Percentiles rank a stretch among this genome's conserved stretches.
Evolutionary conservation across 2,329 filamentous ascomycete species (phyloP).

Genomic region (Talaromyces sp.): DNA sequence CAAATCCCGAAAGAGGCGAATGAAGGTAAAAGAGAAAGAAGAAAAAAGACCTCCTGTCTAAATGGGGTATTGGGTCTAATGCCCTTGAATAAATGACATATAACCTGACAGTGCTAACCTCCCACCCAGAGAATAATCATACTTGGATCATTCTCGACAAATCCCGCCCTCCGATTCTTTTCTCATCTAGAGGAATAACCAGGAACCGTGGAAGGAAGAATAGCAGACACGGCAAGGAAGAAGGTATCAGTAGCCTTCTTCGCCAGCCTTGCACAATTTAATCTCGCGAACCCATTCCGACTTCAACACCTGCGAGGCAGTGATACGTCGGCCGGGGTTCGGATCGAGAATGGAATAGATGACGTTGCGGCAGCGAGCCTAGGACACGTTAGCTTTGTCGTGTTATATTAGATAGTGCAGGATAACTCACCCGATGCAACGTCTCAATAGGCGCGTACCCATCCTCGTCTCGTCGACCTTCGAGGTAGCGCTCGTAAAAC

Average conservation of each 20-base stretch:
- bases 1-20: slow-evolving; percentile 21
- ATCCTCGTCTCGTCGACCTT: slow-evolving; percentile 88
- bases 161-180: not conserved
- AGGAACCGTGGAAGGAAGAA: not conserved
- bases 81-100: slow-evolving; percentile 10
- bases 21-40: slow-evolving; percentile 18
- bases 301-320: slow-evolving; percentile 91
- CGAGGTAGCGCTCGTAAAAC: slow-evolving; percentile 91
- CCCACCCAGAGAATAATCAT: not conserved
- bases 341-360: slow-evolving; percentile 98
- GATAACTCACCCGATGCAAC: slow-evolving; percentile 74
- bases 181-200: not conserved
- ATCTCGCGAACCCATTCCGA: slow-evolving; percentile 99
- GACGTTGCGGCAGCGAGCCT: slow-evolving; percentile 97
- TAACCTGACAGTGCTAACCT: slow-evolving; percentile 9
- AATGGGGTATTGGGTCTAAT: slow-evolving; percentile 12
- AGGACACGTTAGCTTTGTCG: slow-evolving; percentile 12
- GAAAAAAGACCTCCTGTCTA: slow-evolving; percentile 19
- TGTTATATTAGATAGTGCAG: not conserved
- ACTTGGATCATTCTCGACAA: not conserved
- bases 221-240: slow-evolving; percentile 6
- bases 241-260: slow-evolving; percentile 72
- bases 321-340: slow-evolving; percentile 86
- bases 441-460: slow-evolving; percentile 96
- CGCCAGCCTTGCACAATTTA: slow-evolving; percentile 91